These are phyloP conservation scores for Geum urbanum DNA, from an alignment of 306 rosid species.

Conservation along the genomic window DNA sequence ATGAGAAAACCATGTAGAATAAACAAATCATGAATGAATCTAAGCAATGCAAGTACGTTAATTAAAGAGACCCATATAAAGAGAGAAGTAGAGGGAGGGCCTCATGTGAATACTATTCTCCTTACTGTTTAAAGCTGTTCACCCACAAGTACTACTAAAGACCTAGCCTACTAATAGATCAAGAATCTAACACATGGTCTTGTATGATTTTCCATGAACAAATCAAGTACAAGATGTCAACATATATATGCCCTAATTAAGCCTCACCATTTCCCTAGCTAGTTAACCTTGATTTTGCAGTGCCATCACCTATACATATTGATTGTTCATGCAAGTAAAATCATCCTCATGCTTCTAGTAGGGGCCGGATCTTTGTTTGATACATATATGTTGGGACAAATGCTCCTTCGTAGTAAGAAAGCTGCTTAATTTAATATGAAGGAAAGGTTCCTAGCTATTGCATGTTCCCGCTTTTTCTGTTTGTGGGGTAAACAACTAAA, in stretches of 20 bases:
- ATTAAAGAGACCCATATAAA: background rate
- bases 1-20: background rate
- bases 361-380: constrained; percentile 13
- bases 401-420: constrained; percentile 22
- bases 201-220: constrained; percentile 45
- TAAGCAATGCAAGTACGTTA: constrained; percentile 9
- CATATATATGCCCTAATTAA: constrained; percentile 37
- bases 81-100: constrained; percentile 28
- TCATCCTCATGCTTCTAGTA: constrained; percentile 2
- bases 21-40: constrained; percentile 16
- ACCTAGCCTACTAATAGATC: constrained; percentile 44
- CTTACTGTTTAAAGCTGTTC: constrained; percentile 38
- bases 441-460: constrained; percentile 14
- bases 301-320: too few species aligned
- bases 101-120: constrained; percentile 61
- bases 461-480: background rate
- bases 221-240: constrained; percentile 53
- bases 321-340: background rate
- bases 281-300: background rate
- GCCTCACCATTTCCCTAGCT: background rate
- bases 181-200: constrained; percentile 79
- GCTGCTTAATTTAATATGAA: constrained; percentile 33
- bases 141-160: constrained; percentile 31
- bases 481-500: background rate
- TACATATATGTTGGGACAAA: constrained; percentile 19